Conservation (phyloP, 2,329 filamentous ascomycete genomes). For the Dothiorella sarmentorum region DNA sequence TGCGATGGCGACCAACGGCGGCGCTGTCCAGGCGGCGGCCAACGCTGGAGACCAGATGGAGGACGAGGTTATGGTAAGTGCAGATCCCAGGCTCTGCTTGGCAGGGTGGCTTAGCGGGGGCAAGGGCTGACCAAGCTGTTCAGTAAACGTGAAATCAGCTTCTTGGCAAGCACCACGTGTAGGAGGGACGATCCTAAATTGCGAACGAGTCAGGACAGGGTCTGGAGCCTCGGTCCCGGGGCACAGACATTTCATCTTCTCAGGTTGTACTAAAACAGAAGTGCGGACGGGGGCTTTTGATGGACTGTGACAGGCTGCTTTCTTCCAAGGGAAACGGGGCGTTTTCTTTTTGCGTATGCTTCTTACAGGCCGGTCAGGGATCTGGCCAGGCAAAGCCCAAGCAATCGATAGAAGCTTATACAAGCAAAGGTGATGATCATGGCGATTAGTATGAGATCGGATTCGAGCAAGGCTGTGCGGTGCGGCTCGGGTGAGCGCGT, state of each 20-base stretch:
- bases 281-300: background rate
- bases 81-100: background rate
- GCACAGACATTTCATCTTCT: background rate
- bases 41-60: conserved; percentile 38
- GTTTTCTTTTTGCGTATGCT: conserved; percentile 5
- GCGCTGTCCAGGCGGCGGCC: conserved; percentile 44
- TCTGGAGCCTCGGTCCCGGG: background rate
- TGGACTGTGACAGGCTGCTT: conserved; percentile 15
- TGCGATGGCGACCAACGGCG: conserved; percentile 44
- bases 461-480: conserved; percentile 6
- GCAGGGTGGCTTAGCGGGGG: background rate
- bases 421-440: conserved; percentile 8
- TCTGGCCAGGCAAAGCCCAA: background rate
- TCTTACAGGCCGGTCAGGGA: background rate
- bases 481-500: conserved; percentile 16
- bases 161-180: conserved; percentile 6
- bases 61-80: conserved; percentile 37
- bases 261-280: conserved; percentile 13
- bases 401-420: conserved; percentile 15
- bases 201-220: conserved; percentile 12
- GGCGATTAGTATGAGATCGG: background rate
- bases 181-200: conserved; percentile 14
- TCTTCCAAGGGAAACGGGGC: conserved; percentile 3
- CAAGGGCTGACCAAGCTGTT: conserved; percentile 13
- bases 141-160: conserved; percentile 14